Evolutionary conservation across 2,329 filamentous ascomycete genomes (phyloP).

Genomic region (Penicillium oxalicum): DNA sequence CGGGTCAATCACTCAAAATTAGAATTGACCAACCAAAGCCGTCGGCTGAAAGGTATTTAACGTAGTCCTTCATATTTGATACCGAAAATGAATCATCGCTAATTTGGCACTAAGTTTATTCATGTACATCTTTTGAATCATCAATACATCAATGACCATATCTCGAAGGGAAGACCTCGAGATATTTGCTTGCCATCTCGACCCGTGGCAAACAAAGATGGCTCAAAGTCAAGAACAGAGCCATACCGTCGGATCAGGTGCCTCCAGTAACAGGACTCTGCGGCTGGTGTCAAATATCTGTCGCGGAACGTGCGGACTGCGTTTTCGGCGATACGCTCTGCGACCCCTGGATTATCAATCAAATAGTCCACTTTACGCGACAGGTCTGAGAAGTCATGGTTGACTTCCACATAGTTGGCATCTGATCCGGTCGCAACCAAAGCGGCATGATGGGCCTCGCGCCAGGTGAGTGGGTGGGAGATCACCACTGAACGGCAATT

Average conservation of each 20-base stretch:
- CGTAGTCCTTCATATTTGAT: neutral
- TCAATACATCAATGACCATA: conserved; percentile 31
- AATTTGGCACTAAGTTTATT: neutral
- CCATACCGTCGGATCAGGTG: conserved; percentile 39
- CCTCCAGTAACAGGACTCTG: conserved; percentile 53
- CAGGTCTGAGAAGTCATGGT: conserved; percentile 53
- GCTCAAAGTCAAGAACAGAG: conserved; percentile 38
- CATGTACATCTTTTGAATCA: neutral
- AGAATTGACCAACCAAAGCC: too few species aligned
- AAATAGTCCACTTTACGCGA: conserved; percentile 40
- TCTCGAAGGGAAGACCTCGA: conserved; percentile 38
- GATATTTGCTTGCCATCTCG: conserved; percentile 26
- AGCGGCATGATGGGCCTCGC: conserved; percentile 46
- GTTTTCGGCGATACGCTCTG: conserved; percentile 48
- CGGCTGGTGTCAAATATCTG: conserved; percentile 49
- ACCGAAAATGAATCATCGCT: neutral
- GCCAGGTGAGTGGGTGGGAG: conserved; percentile 45
- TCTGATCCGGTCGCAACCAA: conserved; percentile 41
- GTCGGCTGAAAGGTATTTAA: too few species aligned
- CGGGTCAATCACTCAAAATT: too few species aligned
- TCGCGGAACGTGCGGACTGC: conserved; percentile 46
- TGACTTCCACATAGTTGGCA: conserved; percentile 47
- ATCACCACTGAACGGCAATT: conserved; percentile 48
- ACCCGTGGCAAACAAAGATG: conserved; percentile 27
- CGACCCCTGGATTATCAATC: conserved; percentile 38